phyloP scores from a whole-genome alignment of 352 stramenopile genomes.

The Vaucheria bursata region DNA sequence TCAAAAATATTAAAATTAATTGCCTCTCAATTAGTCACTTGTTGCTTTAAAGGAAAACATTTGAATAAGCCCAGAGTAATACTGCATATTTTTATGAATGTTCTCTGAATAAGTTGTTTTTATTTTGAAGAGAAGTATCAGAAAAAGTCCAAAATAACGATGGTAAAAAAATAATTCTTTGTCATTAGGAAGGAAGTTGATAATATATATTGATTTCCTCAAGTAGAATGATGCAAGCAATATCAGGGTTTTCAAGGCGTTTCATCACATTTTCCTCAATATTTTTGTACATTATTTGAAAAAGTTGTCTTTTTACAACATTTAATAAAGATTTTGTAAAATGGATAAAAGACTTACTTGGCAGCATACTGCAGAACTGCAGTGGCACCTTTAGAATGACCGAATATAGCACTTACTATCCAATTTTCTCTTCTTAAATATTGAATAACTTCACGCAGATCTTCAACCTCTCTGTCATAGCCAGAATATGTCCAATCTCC shows the following conservation, averaged over 20 bases:
- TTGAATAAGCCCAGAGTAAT: neutral
- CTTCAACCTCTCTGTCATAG: constrained; percentile 29
- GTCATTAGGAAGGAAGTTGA: too few relatives aligned
- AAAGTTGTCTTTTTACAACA: neutral
- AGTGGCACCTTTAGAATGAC: constrained; percentile 41
- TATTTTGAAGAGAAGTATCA: too few relatives aligned
- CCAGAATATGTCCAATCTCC: constrained; percentile 35
- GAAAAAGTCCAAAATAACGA: too few relatives aligned
- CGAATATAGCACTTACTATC: constrained; percentile 24
- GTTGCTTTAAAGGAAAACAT: neutral
- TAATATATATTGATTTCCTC: neutral
- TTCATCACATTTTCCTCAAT: too few relatives aligned
- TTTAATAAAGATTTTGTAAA: neutral
- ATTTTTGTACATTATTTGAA: neutral
- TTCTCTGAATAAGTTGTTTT: too few relatives aligned
- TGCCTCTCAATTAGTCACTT: neutral
- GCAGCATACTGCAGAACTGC: constrained; percentile 11
- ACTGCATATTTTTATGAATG: too few relatives aligned
- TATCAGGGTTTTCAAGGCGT: too few relatives aligned
- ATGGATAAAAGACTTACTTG: constrained; percentile 3
- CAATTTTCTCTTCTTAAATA: constrained; percentile 25
- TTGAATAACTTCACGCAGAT: neutral
- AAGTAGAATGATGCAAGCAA: too few relatives aligned
- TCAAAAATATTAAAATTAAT: neutral
- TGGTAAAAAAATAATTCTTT: too few relatives aligned